Evolutionary conservation across 2,329 filamentous ascomycete genomes (phyloP), one percentile per base, ranked within the genome.

Genomic region (Epichloe coenophiala): DNA sequence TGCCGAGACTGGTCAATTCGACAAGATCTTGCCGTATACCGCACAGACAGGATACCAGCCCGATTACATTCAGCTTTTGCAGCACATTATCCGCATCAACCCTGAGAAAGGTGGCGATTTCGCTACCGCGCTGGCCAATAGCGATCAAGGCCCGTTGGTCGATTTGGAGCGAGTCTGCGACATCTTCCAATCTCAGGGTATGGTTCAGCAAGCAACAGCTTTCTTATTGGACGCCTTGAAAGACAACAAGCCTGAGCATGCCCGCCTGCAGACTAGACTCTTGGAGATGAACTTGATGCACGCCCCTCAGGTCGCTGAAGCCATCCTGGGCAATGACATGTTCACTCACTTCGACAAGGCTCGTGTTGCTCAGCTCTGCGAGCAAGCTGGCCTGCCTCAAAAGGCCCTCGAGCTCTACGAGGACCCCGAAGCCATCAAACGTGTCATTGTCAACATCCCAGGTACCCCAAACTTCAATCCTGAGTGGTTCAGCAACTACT

Each of bases 281-380:
- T 74, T 98, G 51, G 94, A 98, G 75, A 97, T 98, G 90, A 98
- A 98, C 68, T 71, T 98, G 55, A 77, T 95, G 69, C 94, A 95
- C 59, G 94, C 93, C 1, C 93, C 93, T 47, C 93, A 97, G 68
- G 94, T 98, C 50, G 93, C 94, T 3, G 94, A 98, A 67, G 93
- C 93, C 36, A 98, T 98, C 58, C 80, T 98, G 40, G 88, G 91
- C 57, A 98, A 98, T 62, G 88, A 97, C 61, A 96, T 98, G 86
- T 97, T 98, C 70, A 89, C 89, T 0, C 82, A 98, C 71, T 98
- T 95, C 63, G 93, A 98, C 71, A 94, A 88, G 73, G 71, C 82
- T 44, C 85, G 89, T 56, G 87, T 98, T 67, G 88, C 91, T 23
- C 80, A 84, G 57, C 78, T 98, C 50, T 98, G 93, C 65, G 93